Evolutionary conservation across 1,139 yeast genomes (phyloP).

Genomic region (Suhomyces coccinellae): DNA sequence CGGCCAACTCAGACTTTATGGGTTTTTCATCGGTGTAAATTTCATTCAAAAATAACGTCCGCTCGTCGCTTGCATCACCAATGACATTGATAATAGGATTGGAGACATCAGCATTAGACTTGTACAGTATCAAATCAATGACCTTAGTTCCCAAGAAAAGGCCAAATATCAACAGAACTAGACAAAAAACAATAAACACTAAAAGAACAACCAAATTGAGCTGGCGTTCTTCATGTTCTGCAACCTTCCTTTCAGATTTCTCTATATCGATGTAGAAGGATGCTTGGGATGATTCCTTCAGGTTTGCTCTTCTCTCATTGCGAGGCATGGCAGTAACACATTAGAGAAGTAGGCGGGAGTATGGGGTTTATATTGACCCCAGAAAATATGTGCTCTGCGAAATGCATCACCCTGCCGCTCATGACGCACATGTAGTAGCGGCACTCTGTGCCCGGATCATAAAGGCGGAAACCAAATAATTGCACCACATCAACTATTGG

Average conservation of each 20-base stretch:
- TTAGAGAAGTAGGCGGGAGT: background rate
- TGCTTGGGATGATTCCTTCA: slow-evolving; percentile 11
- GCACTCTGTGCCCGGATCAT: background rate
- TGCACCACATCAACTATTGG: background rate
- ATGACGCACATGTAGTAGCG: background rate
- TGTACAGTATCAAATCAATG: background rate
- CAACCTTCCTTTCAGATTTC: slow-evolving; percentile 9
- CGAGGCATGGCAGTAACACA: slow-evolving; percentile 8
- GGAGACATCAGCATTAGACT: slow-evolving; percentile 3
- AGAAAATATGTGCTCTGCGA: slow-evolving; percentile 3
- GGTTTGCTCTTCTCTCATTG: slow-evolving; percentile 13
- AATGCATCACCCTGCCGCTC: slow-evolving; percentile 1
- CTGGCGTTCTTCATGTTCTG: background rate
- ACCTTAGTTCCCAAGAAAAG: too few species aligned
- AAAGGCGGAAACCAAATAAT: slow-evolving; percentile 1
- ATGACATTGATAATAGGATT: slow-evolving; percentile 11
- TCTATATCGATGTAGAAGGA: slow-evolving; percentile 22
- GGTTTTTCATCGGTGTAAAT: slow-evolving; percentile 2
- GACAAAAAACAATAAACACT: too few species aligned
- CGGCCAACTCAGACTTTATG: background rate
- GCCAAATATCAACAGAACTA: too few species aligned
- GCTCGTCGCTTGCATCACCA: slow-evolving; percentile 11
- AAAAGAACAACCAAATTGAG: background rate
- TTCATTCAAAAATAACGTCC: slow-evolving; percentile 7
- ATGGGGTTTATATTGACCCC: slow-evolving; percentile 7